Evolutionary conservation across 1,284 basidiomycete genomes (phyloP), one percentile per base, ranked within the genome.

Genomic region (Heterobasidion annosum): DNA sequence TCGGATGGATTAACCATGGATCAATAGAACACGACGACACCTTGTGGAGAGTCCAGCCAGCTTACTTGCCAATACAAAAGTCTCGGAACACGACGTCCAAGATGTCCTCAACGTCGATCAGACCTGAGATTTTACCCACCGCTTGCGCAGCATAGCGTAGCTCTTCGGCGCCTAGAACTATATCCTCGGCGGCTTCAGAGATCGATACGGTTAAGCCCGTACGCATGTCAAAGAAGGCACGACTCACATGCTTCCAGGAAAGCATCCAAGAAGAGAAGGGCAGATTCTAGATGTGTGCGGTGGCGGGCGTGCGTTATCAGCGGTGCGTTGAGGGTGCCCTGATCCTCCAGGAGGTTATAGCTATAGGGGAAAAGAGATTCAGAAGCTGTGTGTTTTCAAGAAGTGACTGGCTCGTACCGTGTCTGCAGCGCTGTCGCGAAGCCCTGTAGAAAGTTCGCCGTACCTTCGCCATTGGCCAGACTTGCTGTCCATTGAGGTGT

Each of bases 91-190:
- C 78, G 37, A 78, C 79, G 56, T 93, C 91, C 18, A 95, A 67
- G 8, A 94, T 75, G 57, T 93, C 88, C 62, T 95, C 87, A 34
- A 85, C 78, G 51, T 83, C 80, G 57, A 90, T 80, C 25, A 75
- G 65, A 1, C 92, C 91, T 3, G 87, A 85, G 15, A 94, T 79
- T 56, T 82, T 82, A 1, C 90, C 91, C n/a, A 95, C 75, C 6
- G 88, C 82, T 55, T 80, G 78, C 0, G 88, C 85, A 2, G 91
- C 92, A 64, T 91, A 91, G 18, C 92, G 80, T 40, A 95, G 72
- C 64, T 93, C 90, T 66, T 95, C 93, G 0, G 91, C 91, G 2
- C 81, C 89, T 9, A 90, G 67, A 1, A 93, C 89, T 4, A 93
- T 70, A 56, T 91, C 85, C 48, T 77, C 72, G 2, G 71, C 59